Conservation (phyloP, 1,284 basidiomycete genomes). For the Acaromyces ingoldii region DNA sequence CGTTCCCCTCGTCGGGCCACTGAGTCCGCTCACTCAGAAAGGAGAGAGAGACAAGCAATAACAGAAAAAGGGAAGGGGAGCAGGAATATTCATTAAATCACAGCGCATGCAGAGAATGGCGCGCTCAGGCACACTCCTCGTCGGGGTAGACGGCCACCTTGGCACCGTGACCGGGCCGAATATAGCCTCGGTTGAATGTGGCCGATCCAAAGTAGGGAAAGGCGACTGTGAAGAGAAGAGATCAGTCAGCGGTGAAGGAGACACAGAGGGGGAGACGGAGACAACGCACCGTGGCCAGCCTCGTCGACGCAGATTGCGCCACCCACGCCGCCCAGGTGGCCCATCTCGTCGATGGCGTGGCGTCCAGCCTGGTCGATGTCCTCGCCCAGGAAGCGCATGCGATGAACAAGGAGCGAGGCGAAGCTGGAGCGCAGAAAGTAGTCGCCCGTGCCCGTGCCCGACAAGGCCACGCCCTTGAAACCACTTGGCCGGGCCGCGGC, state of each 20-base stretch:
- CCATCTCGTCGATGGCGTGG: constrained; percentile 60
- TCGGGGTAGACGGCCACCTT: constrained; percentile 72
- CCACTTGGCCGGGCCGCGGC: not conserved
- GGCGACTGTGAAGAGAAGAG: not conserved
- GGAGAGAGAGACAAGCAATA: too few relatives aligned
- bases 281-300: constrained; percentile 55
- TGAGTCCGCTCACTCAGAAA: too few relatives aligned
- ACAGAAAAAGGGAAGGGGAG: too few relatives aligned
- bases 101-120: too few relatives aligned
- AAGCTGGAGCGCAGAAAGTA: constrained; percentile 70
- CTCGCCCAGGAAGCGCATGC: constrained; percentile 63
- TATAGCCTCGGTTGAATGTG: constrained; percentile 75
- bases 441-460: constrained; percentile 77
- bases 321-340: constrained; percentile 63
- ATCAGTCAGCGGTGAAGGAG: constrained; percentile 11
- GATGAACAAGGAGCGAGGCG: constrained; percentile 63
- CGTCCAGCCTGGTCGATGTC: constrained; percentile 59
- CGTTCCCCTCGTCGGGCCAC: too few relatives aligned
- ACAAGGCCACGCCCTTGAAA: constrained; percentile 63
- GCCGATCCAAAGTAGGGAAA: constrained; percentile 60
- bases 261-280: not conserved
- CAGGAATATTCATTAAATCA: too few relatives aligned
- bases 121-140: constrained; percentile 54
- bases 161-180: constrained; percentile 63
- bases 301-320: constrained; percentile 65